These are phyloP conservation scores for Nitzschia palea DNA, from an alignment of 108 stramenopile species.

Conservation along the genomic window DNA sequence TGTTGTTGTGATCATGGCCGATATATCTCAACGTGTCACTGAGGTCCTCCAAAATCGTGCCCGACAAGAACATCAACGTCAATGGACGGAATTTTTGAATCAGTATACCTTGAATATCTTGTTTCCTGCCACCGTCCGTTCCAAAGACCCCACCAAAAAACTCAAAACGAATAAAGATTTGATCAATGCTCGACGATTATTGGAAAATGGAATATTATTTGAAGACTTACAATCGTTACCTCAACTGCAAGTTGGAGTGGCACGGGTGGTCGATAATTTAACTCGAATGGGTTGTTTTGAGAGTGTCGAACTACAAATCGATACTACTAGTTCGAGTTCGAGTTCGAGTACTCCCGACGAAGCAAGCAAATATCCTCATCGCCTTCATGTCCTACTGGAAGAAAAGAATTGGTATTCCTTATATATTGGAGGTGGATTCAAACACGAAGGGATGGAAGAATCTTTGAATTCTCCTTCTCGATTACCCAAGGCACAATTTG, in stretches of 20 bases:
- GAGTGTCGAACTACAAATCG: conserved; percentile 56
- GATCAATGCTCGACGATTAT: conserved; percentile 64
- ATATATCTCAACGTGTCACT: conserved; percentile 17
- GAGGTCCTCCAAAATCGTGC: conserved; percentile 30
- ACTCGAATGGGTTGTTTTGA: conserved; percentile 69
- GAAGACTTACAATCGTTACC: conserved; percentile 38
- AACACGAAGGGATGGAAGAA: conserved; percentile 57
- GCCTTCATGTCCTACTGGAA: conserved; percentile 57
- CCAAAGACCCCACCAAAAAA: conserved; percentile 9
- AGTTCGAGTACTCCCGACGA: too few relatives aligned
- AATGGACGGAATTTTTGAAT: conserved; percentile 30
- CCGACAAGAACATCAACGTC: conserved; percentile 26
- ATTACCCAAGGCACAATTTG: conserved; percentile 79
- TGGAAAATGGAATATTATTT: conserved; percentile 72
- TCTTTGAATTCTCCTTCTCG: conserved; percentile 14
- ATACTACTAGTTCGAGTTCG: too few relatives aligned
- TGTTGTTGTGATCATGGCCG: background rate
- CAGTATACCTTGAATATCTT: conserved; percentile 32
- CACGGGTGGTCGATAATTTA: conserved; percentile 53
- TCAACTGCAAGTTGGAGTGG: conserved; percentile 39
- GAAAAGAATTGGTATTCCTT: conserved; percentile 86
- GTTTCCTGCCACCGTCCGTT: conserved; percentile 33
- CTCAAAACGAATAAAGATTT: conserved; percentile 57
- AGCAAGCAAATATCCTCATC: conserved; percentile 10
- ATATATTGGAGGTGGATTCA: conserved; percentile 80